phyloP scores from a whole-genome alignment of 257 asterid genomes.

The Gentiana straminea region DNA sequence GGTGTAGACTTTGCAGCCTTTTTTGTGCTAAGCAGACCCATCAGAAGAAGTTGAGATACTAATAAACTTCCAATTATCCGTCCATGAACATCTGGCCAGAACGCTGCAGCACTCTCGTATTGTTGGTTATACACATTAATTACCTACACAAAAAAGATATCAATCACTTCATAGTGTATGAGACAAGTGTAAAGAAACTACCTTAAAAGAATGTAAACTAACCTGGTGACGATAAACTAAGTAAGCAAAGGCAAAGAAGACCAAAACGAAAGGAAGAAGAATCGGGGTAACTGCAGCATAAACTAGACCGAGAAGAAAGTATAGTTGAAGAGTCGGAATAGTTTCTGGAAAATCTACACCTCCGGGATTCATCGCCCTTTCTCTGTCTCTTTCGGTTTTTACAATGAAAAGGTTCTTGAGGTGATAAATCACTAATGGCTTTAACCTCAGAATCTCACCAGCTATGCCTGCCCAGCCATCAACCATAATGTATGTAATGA shows the following conservation, averaged over 20 bases:
- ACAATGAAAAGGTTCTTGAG: slow-evolving; percentile 79
- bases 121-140: slow-evolving; percentile 83
- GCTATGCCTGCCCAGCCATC: slow-evolving; percentile 99
- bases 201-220: slow-evolving; percentile 5
- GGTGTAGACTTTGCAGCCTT: slow-evolving; percentile 88
- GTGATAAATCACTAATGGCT: slow-evolving; percentile 66
- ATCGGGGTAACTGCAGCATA: slow-evolving; percentile 89
- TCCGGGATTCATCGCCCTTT: slow-evolving; percentile 79
- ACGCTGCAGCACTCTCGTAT: slow-evolving; percentile 91
- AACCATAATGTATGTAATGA: slow-evolving; percentile 82
- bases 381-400: slow-evolving; percentile 83
- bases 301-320: slow-evolving; percentile 83
- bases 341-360: slow-evolving; percentile 73
- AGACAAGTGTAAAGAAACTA: too few relatives aligned
- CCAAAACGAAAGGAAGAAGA: slow-evolving; percentile 82
- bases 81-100: slow-evolving; percentile 94
- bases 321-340: slow-evolving; percentile 76
- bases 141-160: slow-evolving; percentile 31
- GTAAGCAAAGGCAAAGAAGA: slow-evolving; percentile 89
- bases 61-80: slow-evolving; percentile 82
- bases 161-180: not conserved
- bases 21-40: slow-evolving; percentile 83
- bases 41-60: slow-evolving; percentile 75
- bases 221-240: slow-evolving; percentile 98
- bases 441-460: slow-evolving; percentile 73